Base-by-base conservation (phyloP, 176 grass and related monocot species). In the Metroxylon sagu region DNA sequence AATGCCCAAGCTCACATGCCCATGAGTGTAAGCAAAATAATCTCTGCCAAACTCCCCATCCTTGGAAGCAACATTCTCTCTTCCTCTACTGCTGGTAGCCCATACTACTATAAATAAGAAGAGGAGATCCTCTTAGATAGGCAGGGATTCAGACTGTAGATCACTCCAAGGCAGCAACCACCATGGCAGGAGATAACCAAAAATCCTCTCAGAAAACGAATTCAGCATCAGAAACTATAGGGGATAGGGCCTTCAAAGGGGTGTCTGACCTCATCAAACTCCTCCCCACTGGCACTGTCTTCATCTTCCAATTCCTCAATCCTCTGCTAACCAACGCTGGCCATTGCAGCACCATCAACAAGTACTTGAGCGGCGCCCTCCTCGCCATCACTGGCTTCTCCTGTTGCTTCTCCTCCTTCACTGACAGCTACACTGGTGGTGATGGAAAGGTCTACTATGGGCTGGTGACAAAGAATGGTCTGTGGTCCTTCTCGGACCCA, bases 251-350 rank as follows among this genome's bases (percentile, higher is more conserved):
- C 48, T 65, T 65, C 62, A 65, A 65, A 14, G 16, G 62, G 5
- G 39, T 52, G 0, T 48, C 48, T 3, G 62, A 65, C 62, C 62
- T 65, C 62, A 52, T 65, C 19, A 65, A 29, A 19, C 48, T 65
- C 23, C 62, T 65, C 16, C 62, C 62, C 4, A 65, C 23, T 17
- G 62, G 62, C 14, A 65, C 62, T 2, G 62, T 65, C 49, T 65
- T 65, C 62, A 23, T 65, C 16, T 65, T 65, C 62, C 62, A 65
- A 26, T 65, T 65, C 62, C 62, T 65, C 14, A 65, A 49, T 49
- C 62, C 62, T 10, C 62, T 65, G 21, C 19, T 65, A 16, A 52
- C 48, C 62, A 65, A 65, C 21, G 21, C 62, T 16, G 62, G 62
- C 16, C 62, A 65, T 49, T 65, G 62, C 62, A 2, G 8, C 48